Conservation (phyloP, 768 basidiomycete genomes). For the Collybiopsis luxurians region DNA sequence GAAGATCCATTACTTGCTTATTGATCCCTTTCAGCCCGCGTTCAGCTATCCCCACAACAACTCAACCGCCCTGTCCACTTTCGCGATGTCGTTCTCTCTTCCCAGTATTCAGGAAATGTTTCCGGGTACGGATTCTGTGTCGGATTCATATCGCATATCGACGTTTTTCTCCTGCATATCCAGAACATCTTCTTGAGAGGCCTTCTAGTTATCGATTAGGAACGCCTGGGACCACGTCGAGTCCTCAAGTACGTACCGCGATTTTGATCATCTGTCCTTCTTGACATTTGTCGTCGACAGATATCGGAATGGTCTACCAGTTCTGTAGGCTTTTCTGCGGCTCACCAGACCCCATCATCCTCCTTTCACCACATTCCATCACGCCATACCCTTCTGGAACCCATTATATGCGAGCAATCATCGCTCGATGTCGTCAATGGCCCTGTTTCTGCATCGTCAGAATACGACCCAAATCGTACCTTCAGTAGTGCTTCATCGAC, state of each 20-base stretch:
- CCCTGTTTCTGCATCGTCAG: background rate
- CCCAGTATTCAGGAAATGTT: slow-evolving; percentile 57
- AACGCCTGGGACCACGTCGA: background rate
- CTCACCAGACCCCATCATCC: background rate
- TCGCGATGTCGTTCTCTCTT: slow-evolving; percentile 21
- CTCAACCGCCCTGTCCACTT: background rate
- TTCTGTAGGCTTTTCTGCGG: background rate
- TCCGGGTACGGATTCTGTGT: slow-evolving; percentile 35
- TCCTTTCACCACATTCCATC: background rate
- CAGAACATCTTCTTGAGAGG: slow-evolving; percentile 15
- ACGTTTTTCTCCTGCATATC: too few relatives aligned
- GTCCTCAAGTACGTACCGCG: background rate
- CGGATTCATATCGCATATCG: slow-evolving; percentile 6
- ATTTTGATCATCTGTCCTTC: background rate
- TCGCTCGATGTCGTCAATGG: background rate
- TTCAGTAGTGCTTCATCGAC: background rate
- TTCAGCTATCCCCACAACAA: too few relatives aligned
- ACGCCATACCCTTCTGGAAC: background rate
- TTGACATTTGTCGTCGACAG: too few relatives aligned
- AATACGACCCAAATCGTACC: too few relatives aligned
- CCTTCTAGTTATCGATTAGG: background rate
- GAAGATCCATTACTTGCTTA: too few relatives aligned
- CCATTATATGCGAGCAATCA: background rate
- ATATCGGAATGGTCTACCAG: background rate
- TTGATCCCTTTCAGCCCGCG: too few relatives aligned